phyloP scores from a whole-genome alignment of 805 yeast genomes.

The Dipodascopsis uninucleata region DNA sequence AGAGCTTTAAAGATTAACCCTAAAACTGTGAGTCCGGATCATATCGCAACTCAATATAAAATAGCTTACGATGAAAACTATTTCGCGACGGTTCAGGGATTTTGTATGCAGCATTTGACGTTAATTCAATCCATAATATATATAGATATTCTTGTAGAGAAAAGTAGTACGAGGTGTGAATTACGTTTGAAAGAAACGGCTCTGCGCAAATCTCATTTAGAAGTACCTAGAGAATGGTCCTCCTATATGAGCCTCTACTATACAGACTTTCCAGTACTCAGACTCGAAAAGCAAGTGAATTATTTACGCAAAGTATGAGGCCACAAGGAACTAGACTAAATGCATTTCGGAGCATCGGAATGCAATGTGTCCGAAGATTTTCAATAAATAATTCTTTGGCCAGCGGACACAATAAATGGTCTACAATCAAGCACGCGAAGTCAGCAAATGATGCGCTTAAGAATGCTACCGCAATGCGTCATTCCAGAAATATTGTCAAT shows the following conservation, averaged over 20 bases:
- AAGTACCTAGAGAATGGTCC: not conserved
- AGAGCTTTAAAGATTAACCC: too few relatives aligned
- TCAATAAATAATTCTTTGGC: conserved; percentile 3
- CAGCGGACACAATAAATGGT: conserved; percentile 97
- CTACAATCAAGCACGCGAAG: conserved; percentile 88
- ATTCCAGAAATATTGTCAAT: conserved; percentile 69
- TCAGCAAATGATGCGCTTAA: conserved; percentile 84
- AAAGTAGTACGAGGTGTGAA: not conserved
- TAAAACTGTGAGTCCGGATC: too few relatives aligned
- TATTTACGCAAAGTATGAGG: not conserved
- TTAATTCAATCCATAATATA: not conserved
- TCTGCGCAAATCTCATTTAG: not conserved
- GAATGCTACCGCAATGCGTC: conserved; percentile 62
- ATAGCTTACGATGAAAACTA: too few relatives aligned
- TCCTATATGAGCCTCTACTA: not conserved
- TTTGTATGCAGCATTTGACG: too few relatives aligned
- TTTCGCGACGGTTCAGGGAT: too few relatives aligned
- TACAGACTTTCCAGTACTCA: not conserved
- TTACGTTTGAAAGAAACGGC: not conserved
- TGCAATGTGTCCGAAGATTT: not conserved
- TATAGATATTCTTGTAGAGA: not conserved
- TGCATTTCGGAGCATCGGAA: not conserved
- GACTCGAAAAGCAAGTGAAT: not conserved
- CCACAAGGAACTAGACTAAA: not conserved
- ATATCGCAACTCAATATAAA: too few relatives aligned